A percentile compares a stretch with the other conserved stretches of the same genome.
phyloP scores from a whole-genome alignment of 305 asterid species.

The Coffea humblotiana region DNA sequence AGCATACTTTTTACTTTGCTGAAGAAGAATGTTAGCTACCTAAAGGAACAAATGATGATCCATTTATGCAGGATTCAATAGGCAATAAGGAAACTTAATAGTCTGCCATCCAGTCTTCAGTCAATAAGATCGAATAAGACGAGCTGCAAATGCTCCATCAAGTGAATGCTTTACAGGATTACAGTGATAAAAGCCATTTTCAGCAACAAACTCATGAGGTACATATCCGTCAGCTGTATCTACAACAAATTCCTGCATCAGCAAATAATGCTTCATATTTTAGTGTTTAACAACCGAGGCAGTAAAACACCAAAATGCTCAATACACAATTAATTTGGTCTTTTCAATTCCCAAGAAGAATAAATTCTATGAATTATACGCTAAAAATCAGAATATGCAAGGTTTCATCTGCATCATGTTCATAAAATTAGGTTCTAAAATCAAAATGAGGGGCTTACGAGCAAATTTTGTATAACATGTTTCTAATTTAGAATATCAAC shows the following conservation, averaged over 20 bases:
- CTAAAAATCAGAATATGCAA: background rate
- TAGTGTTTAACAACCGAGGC: background rate
- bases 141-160: constrained; percentile 98
- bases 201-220: constrained; percentile 50
- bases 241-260: constrained; percentile 63
- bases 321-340: background rate
- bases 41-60: background rate
- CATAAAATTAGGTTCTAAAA: background rate
- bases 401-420: background rate
- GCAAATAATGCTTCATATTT: background rate
- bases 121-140: constrained; percentile 58
- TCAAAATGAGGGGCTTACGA: too few relatives aligned
- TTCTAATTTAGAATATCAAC: background rate
- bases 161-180: constrained; percentile 73
- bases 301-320: background rate
- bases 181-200: constrained; percentile 63
- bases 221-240: constrained; percentile 64
- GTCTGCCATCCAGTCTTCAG: background rate
- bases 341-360: too few relatives aligned
- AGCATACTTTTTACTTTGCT: too few relatives aligned
- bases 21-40: background rate
- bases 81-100: background rate
- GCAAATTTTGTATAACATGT: too few relatives aligned
- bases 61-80: background rate
- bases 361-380: too few relatives aligned